Evolutionary conservation across 2,329 filamentous ascomycete genomes (phyloP).

Genomic region (Fusarium robinianum): DNA sequence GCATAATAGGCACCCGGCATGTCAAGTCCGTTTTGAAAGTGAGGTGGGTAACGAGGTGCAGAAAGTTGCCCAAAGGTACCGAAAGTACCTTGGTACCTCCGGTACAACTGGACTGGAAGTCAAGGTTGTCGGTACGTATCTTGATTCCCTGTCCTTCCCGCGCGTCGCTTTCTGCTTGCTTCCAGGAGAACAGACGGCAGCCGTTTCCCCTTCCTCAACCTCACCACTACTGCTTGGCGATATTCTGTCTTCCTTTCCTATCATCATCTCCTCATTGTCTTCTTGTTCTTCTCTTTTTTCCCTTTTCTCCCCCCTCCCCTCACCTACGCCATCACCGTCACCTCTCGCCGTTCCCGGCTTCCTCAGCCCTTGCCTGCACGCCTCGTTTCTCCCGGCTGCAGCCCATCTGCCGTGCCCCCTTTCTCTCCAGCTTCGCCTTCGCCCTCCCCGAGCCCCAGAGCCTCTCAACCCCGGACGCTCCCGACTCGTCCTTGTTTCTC

Average conservation of each 20-base stretch:
- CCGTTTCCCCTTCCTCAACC: constrained; percentile 37
- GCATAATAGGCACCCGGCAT: no score
- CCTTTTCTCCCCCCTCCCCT: constrained; percentile 29
- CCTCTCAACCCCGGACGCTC: constrained; percentile 21
- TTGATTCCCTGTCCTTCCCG: constrained; percentile 6
- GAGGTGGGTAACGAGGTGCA: constrained; percentile 11
- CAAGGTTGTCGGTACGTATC: constrained; percentile 22
- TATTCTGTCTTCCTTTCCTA: constrained; percentile 31
- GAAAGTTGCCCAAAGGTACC: no score
- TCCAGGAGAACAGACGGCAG: constrained; percentile 22
- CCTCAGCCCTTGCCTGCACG: constrained; percentile 33
- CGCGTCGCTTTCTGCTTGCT: constrained; percentile 25
- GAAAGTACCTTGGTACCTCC: no score
- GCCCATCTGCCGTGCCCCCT: constrained; percentile 39
- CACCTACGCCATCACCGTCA: constrained; percentile 39
- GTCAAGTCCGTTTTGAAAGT: no score
- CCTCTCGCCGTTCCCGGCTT: constrained; percentile 30
- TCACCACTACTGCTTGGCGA: constrained; percentile 32
- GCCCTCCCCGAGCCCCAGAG: constrained; percentile 30
- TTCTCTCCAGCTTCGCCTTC: constrained; percentile 37
- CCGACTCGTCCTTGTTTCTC: constrained; percentile 28
- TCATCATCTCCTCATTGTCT: constrained; percentile 35
- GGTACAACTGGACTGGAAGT: not conserved
- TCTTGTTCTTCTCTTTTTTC: constrained; percentile 38
- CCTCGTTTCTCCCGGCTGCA: constrained; percentile 27